phyloP scores from a whole-genome alignment of 352 stramenopile species.

The Phytophthora citrophthora region DNA sequence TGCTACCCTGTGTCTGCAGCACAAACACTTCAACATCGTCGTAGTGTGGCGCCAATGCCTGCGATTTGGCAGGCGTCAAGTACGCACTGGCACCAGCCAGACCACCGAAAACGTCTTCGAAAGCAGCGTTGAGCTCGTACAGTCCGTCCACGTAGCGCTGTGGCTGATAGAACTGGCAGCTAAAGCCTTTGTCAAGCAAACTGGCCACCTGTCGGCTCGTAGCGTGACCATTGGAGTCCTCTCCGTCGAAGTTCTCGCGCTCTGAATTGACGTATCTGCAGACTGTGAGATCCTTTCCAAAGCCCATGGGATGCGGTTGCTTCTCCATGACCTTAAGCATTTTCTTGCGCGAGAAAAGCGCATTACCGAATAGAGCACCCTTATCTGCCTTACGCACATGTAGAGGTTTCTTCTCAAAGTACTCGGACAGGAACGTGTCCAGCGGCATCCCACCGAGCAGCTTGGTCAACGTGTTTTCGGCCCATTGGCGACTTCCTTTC shows the following conservation, averaged over 20 bases:
- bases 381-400: slow-evolving; percentile 61
- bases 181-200: slow-evolving; percentile 75
- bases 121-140: slow-evolving; percentile 76
- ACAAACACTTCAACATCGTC: slow-evolving; percentile 91
- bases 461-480: slow-evolving; percentile 44
- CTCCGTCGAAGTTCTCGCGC: slow-evolving; percentile 75
- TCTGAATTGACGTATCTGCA: slow-evolving; percentile 73
- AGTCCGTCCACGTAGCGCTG: slow-evolving; percentile 84
- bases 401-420: slow-evolving; percentile 90
- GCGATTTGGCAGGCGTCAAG: slow-evolving; percentile 73
- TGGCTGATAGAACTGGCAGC: slow-evolving; percentile 90
- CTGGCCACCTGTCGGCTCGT: slow-evolving; percentile 62
- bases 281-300: slow-evolving; percentile 76
- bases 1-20: slow-evolving; percentile 83
- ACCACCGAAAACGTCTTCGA: slow-evolving; percentile 79
- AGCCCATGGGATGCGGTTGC: slow-evolving; percentile 49
- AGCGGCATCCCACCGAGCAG: slow-evolving; percentile 74
- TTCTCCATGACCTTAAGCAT: slow-evolving; percentile 70
- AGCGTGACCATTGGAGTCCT: slow-evolving; percentile 53
- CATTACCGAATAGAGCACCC: slow-evolving; percentile 57
- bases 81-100: slow-evolving; percentile 83
- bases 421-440: slow-evolving; percentile 62
- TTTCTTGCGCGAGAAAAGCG: slow-evolving; percentile 73
- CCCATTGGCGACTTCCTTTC: slow-evolving; percentile 31
- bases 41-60: slow-evolving; percentile 87